Evolutionary conservation across 2,329 filamentous ascomycete genomes (phyloP).

Genomic region (Blumeria hordei): DNA sequence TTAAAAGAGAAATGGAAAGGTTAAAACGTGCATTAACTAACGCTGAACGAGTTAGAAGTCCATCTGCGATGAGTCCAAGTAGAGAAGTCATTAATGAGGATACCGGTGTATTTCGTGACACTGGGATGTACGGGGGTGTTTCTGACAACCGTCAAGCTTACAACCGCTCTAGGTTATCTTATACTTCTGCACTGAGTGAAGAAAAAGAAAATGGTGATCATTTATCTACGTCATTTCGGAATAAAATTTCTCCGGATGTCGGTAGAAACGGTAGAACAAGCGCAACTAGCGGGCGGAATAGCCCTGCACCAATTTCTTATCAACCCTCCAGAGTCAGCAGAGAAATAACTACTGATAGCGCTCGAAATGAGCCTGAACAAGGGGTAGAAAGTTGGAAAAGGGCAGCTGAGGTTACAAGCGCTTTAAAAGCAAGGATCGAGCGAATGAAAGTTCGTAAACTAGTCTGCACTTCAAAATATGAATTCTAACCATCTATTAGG

Average conservation of each 20-base stretch:
- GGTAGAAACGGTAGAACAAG: conserved; percentile 12
- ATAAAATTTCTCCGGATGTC: conserved; percentile 14
- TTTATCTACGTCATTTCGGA: conserved; percentile 10
- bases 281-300: conserved; percentile 14
- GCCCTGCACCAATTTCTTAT: conserved; percentile 9
- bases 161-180: conserved; percentile 22
- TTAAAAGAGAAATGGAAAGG: conserved; percentile 72
- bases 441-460: conserved; percentile 58
- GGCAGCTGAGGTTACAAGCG: conserved; percentile 91
- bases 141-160: conserved; percentile 9
- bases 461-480: not conserved
- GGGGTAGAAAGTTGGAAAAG: conserved; percentile 86
- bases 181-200: conserved; percentile 40
- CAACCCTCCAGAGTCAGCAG: conserved; percentile 12
- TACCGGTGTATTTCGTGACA: conserved; percentile 32
- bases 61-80: conserved; percentile 16
- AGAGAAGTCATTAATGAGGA: conserved; percentile 30
- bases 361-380: conserved; percentile 18
- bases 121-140: conserved; percentile 12
- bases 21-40: conserved; percentile 65
- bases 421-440: conserved; percentile 90
- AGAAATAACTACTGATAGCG: conserved; percentile 13
- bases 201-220: conserved; percentile 47
- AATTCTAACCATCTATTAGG: conserved; percentile 14
- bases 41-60: conserved; percentile 26